Base-by-base conservation (phyloP, 257 asterid genomes). In the Mentha longifolia region DNA sequence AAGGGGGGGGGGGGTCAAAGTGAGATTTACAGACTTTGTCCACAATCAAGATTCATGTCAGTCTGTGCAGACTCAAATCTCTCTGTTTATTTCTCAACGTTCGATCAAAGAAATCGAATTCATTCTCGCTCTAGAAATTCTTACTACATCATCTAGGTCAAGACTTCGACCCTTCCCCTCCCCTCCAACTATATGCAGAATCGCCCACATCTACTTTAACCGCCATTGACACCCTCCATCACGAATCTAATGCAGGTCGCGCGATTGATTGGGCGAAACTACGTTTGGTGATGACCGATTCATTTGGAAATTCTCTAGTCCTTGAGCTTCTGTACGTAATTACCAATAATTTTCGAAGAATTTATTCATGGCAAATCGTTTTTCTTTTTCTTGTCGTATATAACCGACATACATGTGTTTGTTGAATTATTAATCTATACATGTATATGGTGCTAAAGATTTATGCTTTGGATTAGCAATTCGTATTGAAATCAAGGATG, bases 271-370 rank as follows among this genome's bases (percentile, higher is more conserved):
- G 56, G 72, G 70, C 77, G 72, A 74, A 73, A 74, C 49, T 33
- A 55, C 72, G 71, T 30, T 33, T 58, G 80, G 22, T 51, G 68
- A 59, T 52, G 56, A 51, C 70, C 77, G 57, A 59, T 74, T 60
- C 28, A 28, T 15, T 11, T 68, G 66, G 59, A 33, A 73, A 45
- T 76, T 70, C 31, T 60, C 22, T 30, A 62, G 10, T 60, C 57
- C 19, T 66, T 60, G 71, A 79, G 76, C 74, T 69, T 68, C 59
- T 52, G 82, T 69, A 52, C 64, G 83, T 80, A 13, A 70, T 80
- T 59, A 35, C 3, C 54, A 14, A 33, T 65, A 31, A 46, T 7
- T 25, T 68, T 11, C 54, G 19, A 20, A 37, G 65, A 45, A 16
- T n/a, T 70, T 28, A 15, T 52, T 68, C 22, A 20, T 46, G 60